Evolutionary conservation across 768 basidiomycete genomes (phyloP).

Genomic region (Harrya chromipes): DNA sequence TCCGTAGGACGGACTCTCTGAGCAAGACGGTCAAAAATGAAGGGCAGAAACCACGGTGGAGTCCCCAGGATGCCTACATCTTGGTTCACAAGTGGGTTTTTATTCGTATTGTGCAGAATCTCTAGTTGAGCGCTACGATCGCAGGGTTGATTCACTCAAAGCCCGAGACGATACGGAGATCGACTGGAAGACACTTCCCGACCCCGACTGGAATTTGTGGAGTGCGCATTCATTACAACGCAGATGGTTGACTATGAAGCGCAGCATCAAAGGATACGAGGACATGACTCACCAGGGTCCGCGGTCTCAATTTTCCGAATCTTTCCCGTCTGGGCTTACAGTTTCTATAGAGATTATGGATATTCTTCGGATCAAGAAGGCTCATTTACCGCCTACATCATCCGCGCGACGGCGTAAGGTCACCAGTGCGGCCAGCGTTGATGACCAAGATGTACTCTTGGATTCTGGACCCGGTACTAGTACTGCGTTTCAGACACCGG

Average conservation of each 20-base stretch:
- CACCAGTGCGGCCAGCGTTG: constrained; percentile 48
- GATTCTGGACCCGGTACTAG: constrained; percentile 15
- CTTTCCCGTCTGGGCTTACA: constrained; percentile 6
- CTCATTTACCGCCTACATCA: constrained; percentile 44
- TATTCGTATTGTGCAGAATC: background rate
- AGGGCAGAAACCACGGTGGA: constrained; percentile 71
- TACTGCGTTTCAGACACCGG: constrained; percentile 28
- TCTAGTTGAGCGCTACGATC: background rate
- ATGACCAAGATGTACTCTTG: constrained; percentile 36
- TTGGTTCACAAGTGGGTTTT: constrained; percentile 69
- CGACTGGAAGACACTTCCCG: constrained; percentile 76
- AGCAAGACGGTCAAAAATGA: constrained; percentile 70
- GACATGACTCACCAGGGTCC: constrained; percentile 78
- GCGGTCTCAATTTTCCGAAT: constrained; percentile 13
- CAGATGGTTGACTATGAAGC: constrained; percentile 79
- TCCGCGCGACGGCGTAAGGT: constrained; percentile 48
- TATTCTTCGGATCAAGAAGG: constrained; percentile 72
- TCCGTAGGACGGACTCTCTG: constrained; percentile 68
- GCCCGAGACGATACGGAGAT: constrained; percentile 82
- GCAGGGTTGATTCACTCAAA: constrained; percentile 68
- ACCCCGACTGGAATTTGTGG: constrained; percentile 80
- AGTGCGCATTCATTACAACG: constrained; percentile 77
- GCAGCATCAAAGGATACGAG: constrained; percentile 70
- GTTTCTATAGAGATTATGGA: constrained; percentile 68
- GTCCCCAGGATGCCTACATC: constrained; percentile 70